These are phyloP conservation scores for Globisporangium cystogenes DNA, from an alignment of 352 stramenopile species.

Conservation along the genomic window DNA sequence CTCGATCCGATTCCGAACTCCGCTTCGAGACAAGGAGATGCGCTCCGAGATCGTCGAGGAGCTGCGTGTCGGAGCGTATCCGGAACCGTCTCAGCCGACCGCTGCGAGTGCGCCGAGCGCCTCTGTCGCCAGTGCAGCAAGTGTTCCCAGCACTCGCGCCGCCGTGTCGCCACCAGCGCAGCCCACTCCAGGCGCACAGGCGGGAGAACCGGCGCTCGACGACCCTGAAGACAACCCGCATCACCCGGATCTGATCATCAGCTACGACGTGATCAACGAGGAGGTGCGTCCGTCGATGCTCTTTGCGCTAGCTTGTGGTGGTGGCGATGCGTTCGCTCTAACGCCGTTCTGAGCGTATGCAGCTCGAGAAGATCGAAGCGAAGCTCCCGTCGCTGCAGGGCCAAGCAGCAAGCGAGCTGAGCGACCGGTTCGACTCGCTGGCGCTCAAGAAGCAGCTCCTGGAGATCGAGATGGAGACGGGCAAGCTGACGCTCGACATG, in stretches of 20 bases:
- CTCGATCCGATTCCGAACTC: constrained; percentile 42
- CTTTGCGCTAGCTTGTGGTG: background rate
- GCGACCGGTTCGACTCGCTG: constrained; percentile 61
- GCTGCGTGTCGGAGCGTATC: constrained; percentile 54
- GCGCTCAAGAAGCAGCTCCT: constrained; percentile 75
- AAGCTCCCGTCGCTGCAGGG: constrained; percentile 39
- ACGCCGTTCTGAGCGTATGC: background rate
- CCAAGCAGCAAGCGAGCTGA: constrained; percentile 23
- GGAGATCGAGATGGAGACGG: constrained; percentile 81
- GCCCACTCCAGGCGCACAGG: background rate
- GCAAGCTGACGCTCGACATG: constrained; percentile 66
- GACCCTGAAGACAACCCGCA: constrained; percentile 39
- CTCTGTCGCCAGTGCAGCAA: background rate
- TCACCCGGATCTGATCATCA: constrained; percentile 67
- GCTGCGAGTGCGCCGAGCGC: background rate
- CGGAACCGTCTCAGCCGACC: constrained; percentile 13
- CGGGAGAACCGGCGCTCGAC: constrained; percentile 1
- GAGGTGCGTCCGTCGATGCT: constrained; percentile 31
- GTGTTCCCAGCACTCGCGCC: background rate
- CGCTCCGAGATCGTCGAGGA: constrained; percentile 33
- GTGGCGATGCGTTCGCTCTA: background rate
- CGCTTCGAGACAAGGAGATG: constrained; percentile 61
- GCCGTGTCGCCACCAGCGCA: background rate
- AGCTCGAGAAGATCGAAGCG: constrained; percentile 63
- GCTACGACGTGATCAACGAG: constrained; percentile 85